Conservation (phyloP, 2,329 filamentous ascomycete species). For the Aureobasidium mangrovei region DNA sequence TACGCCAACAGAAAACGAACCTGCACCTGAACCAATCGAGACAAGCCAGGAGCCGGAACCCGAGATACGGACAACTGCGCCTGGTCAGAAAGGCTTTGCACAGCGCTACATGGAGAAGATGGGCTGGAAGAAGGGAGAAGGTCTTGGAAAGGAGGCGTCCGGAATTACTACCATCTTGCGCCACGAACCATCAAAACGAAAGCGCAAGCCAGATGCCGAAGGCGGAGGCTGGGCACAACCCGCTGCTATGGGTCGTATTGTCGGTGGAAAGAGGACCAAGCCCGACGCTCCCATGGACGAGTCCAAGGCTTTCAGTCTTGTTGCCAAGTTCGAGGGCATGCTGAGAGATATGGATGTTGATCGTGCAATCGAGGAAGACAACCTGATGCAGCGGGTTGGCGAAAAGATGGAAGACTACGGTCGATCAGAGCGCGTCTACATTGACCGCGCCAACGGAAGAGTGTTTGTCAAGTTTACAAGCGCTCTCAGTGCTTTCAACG, state of each 20-base stretch:
- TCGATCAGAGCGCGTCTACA: slow-evolving; percentile 32
- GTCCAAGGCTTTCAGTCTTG: slow-evolving; percentile 47
- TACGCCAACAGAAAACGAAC: slow-evolving; percentile 28
- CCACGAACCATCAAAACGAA: slow-evolving; percentile 77
- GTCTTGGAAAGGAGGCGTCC: slow-evolving; percentile 70
- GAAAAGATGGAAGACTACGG: slow-evolving; percentile 69
- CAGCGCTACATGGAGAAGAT: slow-evolving; percentile 86
- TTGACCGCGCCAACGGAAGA: slow-evolving; percentile 50
- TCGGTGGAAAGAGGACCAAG: slow-evolving; percentile 60
- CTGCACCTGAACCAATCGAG: slow-evolving; percentile 20
- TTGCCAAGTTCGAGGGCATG: slow-evolving; percentile 78
- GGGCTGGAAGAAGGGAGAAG: slow-evolving; percentile 82
- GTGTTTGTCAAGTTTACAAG: slow-evolving; percentile 95
- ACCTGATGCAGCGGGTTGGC: slow-evolving; percentile 85
- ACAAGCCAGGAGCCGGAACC: slow-evolving; percentile 25
- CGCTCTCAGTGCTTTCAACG: slow-evolving; percentile 71
- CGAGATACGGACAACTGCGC: slow-evolving; percentile 52
- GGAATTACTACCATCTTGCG: slow-evolving; percentile 80
- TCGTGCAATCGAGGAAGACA: slow-evolving; percentile 61
- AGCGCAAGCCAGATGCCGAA: slow-evolving; percentile 68
- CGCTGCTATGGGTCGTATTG: slow-evolving; percentile 63
- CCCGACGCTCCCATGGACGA: slow-evolving; percentile 22
- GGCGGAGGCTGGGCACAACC: slow-evolving; percentile 69
- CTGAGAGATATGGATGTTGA: slow-evolving; percentile 74
- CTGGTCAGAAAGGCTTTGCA: slow-evolving; percentile 77